Percentiles rank a stretch among this genome's conserved stretches.
phyloP scores from a whole-genome alignment of 1,139 yeast species.

The Arxiozyma bovina region DNA sequence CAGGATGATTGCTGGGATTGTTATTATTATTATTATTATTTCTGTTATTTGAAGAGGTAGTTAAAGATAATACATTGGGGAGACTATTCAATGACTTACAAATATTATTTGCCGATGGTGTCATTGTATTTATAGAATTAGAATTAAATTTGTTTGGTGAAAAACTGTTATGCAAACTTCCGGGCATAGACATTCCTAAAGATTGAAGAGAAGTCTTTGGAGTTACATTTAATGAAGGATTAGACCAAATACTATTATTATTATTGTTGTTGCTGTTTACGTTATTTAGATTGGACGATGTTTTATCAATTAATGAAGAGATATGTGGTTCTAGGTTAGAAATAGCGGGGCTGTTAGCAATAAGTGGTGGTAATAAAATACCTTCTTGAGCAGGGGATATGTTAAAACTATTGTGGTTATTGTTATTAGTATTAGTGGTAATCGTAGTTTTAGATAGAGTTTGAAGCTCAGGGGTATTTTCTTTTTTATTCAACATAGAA shows the following conservation, averaged over 20 bases:
- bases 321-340: not conserved
- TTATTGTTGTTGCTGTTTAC: not conserved
- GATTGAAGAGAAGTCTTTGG: slow-evolving; percentile 5
- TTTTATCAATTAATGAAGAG: not conserved
- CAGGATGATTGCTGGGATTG: not conserved
- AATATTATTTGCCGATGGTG: not conserved
- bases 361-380: slow-evolving; percentile 9
- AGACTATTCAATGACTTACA: slow-evolving; percentile 1
- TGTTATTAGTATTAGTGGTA: not conserved
- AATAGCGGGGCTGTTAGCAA: slow-evolving; percentile 1
- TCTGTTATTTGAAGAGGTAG: not conserved
- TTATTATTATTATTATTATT: not conserved
- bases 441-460: not conserved
- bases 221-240: not conserved
- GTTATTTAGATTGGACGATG: not conserved
- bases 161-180: slow-evolving; percentile 4
- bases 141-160: slow-evolving; percentile 9
- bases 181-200: slow-evolving; percentile 7
- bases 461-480: not conserved
- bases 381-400: slow-evolving; percentile 4
- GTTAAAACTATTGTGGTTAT: not conserved
- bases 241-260: not conserved
- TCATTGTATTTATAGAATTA: not conserved
- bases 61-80: not conserved
- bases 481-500: not conserved